Evolutionary conservation across 768 basidiomycete genomes (phyloP), one percentile per base, ranked within the genome.

Genomic region (Auriscalpium microsporum): DNA sequence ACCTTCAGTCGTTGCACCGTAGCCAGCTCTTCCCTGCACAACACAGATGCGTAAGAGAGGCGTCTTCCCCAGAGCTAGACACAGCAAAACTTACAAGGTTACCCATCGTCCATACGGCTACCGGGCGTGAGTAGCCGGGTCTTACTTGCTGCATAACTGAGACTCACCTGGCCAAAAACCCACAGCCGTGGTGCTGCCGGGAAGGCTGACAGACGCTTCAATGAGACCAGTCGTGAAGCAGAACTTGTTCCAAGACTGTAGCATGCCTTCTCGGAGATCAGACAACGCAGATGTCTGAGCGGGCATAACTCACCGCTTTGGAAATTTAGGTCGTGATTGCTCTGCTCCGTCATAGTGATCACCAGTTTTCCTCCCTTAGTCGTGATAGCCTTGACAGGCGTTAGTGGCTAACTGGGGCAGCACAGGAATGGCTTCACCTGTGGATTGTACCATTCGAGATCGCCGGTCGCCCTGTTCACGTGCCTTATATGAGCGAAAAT

Each of bases 181-280:
- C 10, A 86, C 79, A 14, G 77, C 74, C 42, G 64, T 59, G 1
- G 78, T 72, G 10, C 73, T 68, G 6, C 89, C 90, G 16, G 90
- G 89, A 61, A 91, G 67, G 65, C 86, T 89, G 17, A 91, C 63
- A n/a, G 76, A 79, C 3, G 86, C 81, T 71, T 96, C 96, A 55
- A 97, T 74, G 65, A 94, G 93, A 2, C 91, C 93, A 0, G 91
- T 92, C 14, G 84, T 94, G 71, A 94, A 96, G 72, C 94, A 98
- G 53, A 96, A 71, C 71, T 96, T 91, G 71, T 96, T 95, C 94
- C 94, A 96, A 11, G 84, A 79, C 61, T 87, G 83, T 10, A 94
- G 52, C 84, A 86, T 86, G 38, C 58, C 60, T 62, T 21, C 8
- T 16, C 37, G 42, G 11, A 19, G 10, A 6, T 8, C 8, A 40